phyloP scores from a whole-genome alignment of 306 rosid species.

The Dalbergia cultrata region DNA sequence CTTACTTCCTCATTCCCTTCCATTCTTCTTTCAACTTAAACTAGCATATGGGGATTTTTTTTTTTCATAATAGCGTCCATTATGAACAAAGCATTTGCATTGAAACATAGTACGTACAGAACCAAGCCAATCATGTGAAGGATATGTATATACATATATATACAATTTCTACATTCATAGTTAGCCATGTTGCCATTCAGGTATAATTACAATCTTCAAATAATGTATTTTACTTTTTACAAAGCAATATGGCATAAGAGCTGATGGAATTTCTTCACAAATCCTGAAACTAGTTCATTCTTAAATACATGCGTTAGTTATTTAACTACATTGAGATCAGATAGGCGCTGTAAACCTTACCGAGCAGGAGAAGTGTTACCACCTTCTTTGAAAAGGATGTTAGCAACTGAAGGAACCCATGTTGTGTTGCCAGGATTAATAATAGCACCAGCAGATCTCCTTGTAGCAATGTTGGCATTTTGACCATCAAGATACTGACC shows the following conservation, averaged over 20 bases:
- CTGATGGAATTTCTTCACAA: conserved; percentile 20
- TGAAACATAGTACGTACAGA: conserved; percentile 14
- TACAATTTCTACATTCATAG: conserved; percentile 36
- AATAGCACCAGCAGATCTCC: conserved; percentile 32
- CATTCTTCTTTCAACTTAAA: background rate
- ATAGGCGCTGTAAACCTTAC: conserved; percentile 45
- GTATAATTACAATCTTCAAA: conserved; percentile 28
- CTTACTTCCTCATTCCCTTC: background rate
- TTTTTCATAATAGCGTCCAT: background rate
- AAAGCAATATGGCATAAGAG: conserved; percentile 31
- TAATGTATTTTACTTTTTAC: conserved; percentile 20
- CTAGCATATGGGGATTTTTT: background rate
- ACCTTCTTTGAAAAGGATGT: conserved; percentile 73
- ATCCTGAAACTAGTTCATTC: conserved; percentile 38
- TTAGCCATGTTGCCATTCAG: conserved; percentile 16
- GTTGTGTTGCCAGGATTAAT: conserved; percentile 44
- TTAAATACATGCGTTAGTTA: conserved; percentile 32
- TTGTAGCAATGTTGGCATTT: conserved; percentile 50
- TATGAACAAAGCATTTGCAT: conserved; percentile 15
- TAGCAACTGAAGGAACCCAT: conserved; percentile 82
- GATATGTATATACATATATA: conserved; percentile 41
- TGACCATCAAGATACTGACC: conserved; percentile 60
- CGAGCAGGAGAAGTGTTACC: conserved; percentile 45
- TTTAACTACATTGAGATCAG: conserved; percentile 23
- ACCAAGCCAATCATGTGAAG: conserved; percentile 10